Evolutionary conservation across 2,329 filamentous ascomycete genomes (phyloP).

Genomic region (Epichloe glyceriae): DNA sequence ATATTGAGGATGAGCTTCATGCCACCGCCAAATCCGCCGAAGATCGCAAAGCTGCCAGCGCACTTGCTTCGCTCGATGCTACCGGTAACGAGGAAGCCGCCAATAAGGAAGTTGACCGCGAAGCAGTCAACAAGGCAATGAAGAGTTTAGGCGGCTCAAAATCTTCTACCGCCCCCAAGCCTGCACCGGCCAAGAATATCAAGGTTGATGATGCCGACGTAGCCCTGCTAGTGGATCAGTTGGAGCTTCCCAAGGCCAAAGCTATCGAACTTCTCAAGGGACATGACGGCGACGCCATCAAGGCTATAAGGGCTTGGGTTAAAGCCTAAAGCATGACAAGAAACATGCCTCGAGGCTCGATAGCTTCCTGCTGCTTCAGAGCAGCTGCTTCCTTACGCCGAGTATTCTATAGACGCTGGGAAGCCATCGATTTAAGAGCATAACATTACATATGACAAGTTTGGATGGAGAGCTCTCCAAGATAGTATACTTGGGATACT

Average conservation of each 20-base stretch:
- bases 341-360: not conserved
- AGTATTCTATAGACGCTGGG: not conserved
- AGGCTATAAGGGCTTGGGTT: constrained; percentile 50
- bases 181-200: constrained; percentile 41
- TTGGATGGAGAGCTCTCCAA: not conserved
- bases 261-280: constrained; percentile 62
- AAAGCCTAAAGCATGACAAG: constrained; percentile 9
- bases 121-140: constrained; percentile 61
- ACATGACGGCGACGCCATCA: constrained; percentile 56
- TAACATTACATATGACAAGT: not conserved
- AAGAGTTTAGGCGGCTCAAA: constrained; percentile 38
- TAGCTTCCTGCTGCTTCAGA: not conserved
- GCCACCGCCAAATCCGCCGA: constrained; percentile 51
- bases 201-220: constrained; percentile 68
- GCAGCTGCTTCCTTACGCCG: not conserved
- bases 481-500: not conserved
- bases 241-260: constrained; percentile 58
- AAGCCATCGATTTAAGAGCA: not conserved
- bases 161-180: constrained; percentile 12
- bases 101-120: constrained; percentile 50
- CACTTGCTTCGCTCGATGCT: constrained; percentile 54
- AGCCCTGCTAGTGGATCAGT: constrained; percentile 54
- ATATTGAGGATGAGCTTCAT: constrained; percentile 43
- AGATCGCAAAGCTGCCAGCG: constrained; percentile 64
- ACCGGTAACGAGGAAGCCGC: constrained; percentile 30